Percentiles rank a stretch among this genome's conserved stretches.
Evolutionary conservation across 1,139 yeast species (phyloP).

Genomic region (Dujonia santamariae): DNA sequence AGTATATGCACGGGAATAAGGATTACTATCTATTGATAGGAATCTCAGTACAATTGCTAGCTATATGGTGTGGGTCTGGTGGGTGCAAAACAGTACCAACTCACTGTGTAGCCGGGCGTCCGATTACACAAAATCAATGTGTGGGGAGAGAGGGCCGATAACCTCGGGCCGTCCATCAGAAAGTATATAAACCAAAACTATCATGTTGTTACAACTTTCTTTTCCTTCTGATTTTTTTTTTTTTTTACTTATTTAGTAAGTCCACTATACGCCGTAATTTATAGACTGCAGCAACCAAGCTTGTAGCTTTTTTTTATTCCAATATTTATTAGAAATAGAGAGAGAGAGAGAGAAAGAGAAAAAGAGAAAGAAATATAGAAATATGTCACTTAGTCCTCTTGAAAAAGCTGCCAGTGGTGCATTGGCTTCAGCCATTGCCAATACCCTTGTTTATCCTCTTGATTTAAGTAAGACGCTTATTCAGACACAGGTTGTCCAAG

Average conservation of each 20-base stretch:
- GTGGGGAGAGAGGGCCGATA: conserved; percentile 4
- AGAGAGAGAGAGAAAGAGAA: too few species aligned
- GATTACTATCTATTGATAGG: too few species aligned
- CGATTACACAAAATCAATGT: conserved; percentile 7
- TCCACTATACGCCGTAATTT: too few species aligned
- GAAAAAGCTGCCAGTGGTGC: conserved; percentile 87
- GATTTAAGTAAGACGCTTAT: conserved; percentile 72
- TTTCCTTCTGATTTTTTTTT: neutral
- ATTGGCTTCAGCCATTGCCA: conserved; percentile 78
- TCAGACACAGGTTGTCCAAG: conserved; percentile 58
- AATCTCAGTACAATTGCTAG: too few species aligned
- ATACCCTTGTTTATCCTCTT: conserved; percentile 73
- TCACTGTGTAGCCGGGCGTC: conserved; percentile 5
- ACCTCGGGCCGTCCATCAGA: conserved; percentile 14
- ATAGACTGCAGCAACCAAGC: too few species aligned
- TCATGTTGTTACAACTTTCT: neutral
- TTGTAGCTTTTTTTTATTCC: too few species aligned
- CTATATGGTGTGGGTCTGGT: too few species aligned
- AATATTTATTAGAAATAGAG: too few species aligned
- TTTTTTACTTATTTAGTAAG: too few species aligned
- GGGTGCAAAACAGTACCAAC: neutral
- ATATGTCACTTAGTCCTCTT: conserved; percentile 48
- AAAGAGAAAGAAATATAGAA: too few species aligned
- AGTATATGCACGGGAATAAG: too few species aligned
- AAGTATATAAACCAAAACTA: too few species aligned